phyloP scores from a whole-genome alignment of 2,329 filamentous ascomycete genomes.

The Monosporascus sp. region DNA sequence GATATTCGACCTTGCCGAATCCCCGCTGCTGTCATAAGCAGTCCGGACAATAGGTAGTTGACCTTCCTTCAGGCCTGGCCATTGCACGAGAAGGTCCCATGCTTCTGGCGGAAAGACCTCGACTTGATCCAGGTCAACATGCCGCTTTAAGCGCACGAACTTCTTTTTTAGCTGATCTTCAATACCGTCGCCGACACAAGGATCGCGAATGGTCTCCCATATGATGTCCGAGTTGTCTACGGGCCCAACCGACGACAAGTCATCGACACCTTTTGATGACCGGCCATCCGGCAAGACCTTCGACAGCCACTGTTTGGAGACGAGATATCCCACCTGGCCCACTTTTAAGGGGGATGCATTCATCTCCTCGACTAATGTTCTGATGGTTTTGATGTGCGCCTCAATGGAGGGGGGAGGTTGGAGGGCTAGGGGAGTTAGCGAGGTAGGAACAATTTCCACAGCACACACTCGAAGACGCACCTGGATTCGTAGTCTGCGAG shows the following conservation, averaged over 20 bases:
- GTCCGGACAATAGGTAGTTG: conserved; percentile 68
- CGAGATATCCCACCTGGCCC: conserved; percentile 69
- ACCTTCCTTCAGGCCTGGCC: conserved; percentile 72
- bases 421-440: conserved; percentile 12
- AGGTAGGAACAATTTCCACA: not conserved
- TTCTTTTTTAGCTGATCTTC: conserved; percentile 30
- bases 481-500: conserved; percentile 5
- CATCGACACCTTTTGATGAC: conserved; percentile 52
- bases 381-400: conserved; percentile 70
- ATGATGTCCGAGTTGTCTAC: conserved; percentile 86
- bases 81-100: conserved; percentile 74
- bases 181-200: conserved; percentile 30
- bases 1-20: conserved; percentile 55
- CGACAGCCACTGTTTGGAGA: conserved; percentile 75
- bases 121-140: conserved; percentile 64
- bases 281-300: conserved; percentile 63
- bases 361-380: conserved; percentile 51
- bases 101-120: conserved; percentile 72
- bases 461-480: conserved; percentile 3
- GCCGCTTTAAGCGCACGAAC: conserved; percentile 71
- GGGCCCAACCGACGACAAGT: conserved; percentile 61
- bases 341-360: conserved; percentile 54
- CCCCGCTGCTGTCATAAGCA: conserved; percentile 69
- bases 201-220: conserved; percentile 50
- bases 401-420: conserved; percentile 43